Base-by-base conservation (phyloP, 2,329 filamentous ascomycete genomes). In the Cercospora sesami region DNA sequence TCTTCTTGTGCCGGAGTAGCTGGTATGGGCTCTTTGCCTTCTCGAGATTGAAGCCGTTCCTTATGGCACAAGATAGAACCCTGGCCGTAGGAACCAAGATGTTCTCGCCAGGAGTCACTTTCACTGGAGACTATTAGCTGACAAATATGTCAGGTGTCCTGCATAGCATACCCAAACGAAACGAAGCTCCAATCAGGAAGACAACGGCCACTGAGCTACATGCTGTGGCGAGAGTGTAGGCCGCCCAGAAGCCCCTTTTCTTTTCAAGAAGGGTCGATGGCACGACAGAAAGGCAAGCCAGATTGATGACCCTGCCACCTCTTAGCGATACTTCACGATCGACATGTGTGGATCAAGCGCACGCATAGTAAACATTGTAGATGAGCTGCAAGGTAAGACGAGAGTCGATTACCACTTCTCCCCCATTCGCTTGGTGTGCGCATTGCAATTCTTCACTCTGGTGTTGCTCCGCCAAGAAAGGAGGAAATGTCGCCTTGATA, bases 281-380 rank as follows among this genome's bases (percentile, higher is more conserved):
- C 31, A 69, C 58, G 3, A 48, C 60, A 12, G 67, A 69, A 16
- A 69, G 53, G 45, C 53, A 60, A 28, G 67, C 67, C 31, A 69
- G 57, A 28, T 69, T 69, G 28, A 55, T 69, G 21, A 66, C 30
- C n/a, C 67, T 69, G 21, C 10, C 23, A 28, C 23, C 23, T 23
- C 14, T 26, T 28, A 60, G 53, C 55, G 42, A 30, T 65, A 16
- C 26, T 26, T 23, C 7, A 26, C 2, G 36, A 60, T n/a, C 33
- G 18, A 21, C 26, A 18, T 30, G 5, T 14, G 30, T 26, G 10
- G 6, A 53, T 21, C 18, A 31, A 18, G 30, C 64, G 48, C 33
- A 69, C 67, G 36, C 60, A 59, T 69, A 69, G 55, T 39, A 69
- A 36, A 67, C 48, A 42, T 67, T 69, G 67, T 69, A 69, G 18